Evolutionary conservation across 1,284 basidiomycete species (phyloP).

Genomic region (Calocybe gambosa): DNA sequence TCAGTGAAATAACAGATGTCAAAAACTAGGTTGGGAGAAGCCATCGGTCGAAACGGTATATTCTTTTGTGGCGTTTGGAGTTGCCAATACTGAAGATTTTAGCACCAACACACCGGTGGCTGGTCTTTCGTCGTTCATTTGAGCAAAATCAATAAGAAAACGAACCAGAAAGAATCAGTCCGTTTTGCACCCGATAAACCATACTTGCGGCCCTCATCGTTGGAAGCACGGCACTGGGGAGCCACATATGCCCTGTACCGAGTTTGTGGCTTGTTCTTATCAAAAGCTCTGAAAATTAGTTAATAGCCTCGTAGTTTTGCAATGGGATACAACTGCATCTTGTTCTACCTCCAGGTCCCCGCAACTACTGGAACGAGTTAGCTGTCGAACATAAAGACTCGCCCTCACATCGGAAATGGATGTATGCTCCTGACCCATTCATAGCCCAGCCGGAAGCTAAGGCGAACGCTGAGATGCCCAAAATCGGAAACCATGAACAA

Average conservation of each 20-base stretch:
- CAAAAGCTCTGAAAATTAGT: constrained; percentile 17
- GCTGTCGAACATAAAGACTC: constrained; percentile 63
- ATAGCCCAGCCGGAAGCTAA: constrained; percentile 64
- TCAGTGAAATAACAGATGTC: constrained; percentile 49
- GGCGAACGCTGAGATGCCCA: constrained; percentile 43
- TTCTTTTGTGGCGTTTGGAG: constrained; percentile 10
- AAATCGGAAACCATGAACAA: constrained; percentile 20
- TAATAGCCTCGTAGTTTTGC: constrained; percentile 52
- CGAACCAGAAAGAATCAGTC: constrained; percentile 63
- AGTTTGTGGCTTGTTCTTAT: constrained; percentile 41
- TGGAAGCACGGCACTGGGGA: constrained; percentile 83
- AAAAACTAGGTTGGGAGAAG: constrained; percentile 83
- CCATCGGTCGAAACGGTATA: constrained; percentile 68
- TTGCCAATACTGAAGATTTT: constrained; percentile 11
- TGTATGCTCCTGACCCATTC: constrained; percentile 84
- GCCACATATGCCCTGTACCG: constrained; percentile 85
- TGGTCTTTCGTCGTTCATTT: constrained; percentile 63
- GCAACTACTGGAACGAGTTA: constrained; percentile 81
- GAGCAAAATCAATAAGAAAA: constrained; percentile 62
- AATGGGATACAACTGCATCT: constrained; percentile 74
- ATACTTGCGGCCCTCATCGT: constrained; percentile 51
- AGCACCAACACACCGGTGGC: constrained; percentile 44
- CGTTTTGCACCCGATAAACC: constrained; percentile 68
- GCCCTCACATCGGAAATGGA: constrained; percentile 74
- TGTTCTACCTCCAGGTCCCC: constrained; percentile 73